Base-by-base conservation (phyloP, 306 rosid species). In the Glycine soja region DNA sequence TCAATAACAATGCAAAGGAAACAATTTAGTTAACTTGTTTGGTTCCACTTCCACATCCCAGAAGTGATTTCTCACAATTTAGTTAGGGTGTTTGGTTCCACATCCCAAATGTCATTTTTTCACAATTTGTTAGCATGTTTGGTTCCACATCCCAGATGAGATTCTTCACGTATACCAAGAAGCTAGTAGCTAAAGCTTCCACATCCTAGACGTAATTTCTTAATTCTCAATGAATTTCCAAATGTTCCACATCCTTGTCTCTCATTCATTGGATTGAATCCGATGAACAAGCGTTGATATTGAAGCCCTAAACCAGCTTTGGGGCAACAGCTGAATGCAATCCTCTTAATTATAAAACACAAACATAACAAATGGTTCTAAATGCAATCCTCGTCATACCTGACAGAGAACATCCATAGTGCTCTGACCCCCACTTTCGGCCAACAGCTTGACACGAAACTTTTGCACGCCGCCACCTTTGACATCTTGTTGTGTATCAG, bases 321-420 rank as follows among this genome's bases (percentile, higher is more conserved):
- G 30, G 30, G 30, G 2, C 30, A 24, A 24, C 30, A 24, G 30
- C 30, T 24, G 30, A 24, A 24, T 24, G 30, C 30, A 24, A 24
- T 24, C 30, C 30, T 24, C 30, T 24, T 54, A 6, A 54, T 52
- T 16, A 72, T 63, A 51, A 78, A 2, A 78, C 51, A 66, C 12
- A 56, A 66, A n/a, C 59, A 78, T 6, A 72, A 38, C 30, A 24
- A 24, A 24, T 24, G 30, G 30, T 24, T 24, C 30, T 24, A 24
- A 24, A 24, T 24, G 30, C 30, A 24, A 24, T 24, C 30, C 30
- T 24, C 30, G 2, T 24, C 30, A 24, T 82, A 95, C 98, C 98
- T 95, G 94, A 79, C 94, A 95, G 62, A 92, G 94, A 74, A 95
- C 97, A 86, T 95, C 98, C 97, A 85, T 81, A 32, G 92, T 82